Evolutionary conservation across 2,329 filamentous ascomycete species (phyloP), one percentile per base, ranked within the genome.

Genomic region (Pseudocercospora crystallina): DNA sequence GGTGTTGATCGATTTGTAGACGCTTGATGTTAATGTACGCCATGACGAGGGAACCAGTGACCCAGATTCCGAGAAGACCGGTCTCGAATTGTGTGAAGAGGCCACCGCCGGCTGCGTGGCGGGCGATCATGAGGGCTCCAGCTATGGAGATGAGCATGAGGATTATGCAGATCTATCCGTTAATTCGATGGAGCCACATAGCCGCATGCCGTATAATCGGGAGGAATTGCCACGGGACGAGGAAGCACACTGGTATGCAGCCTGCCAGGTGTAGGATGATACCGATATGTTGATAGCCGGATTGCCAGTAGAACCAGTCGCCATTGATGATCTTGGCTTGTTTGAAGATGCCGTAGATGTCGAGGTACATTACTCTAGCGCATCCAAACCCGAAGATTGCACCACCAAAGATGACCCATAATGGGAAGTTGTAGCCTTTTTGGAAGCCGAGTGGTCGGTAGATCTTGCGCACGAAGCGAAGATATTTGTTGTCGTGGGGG

Each of bases 1-100:
- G 73, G 53, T 85, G 82, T 59, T 84, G 76, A 32, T 84, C 80
- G 38, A 86, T 80, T 60, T 84, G 81, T 2, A 84, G 65, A 2
- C 72, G 69, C 62, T 80, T 83, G 65, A 85, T 76, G 54, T 83
- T 83, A 61, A 77, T 69, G 26, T 75, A 76, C 1, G 80, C 77
- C 42, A 84, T 51, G 0, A 60, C 54, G 29, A 80, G 63, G 8
- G 73, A 70, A 1, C 64, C 54, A 0, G 76, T 62, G 2, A 79
- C 78, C 7, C 75, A 61, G 26, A 80, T 69, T 1, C 66, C 73
- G 0, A 80, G 59, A 0, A 74, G 43, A 0, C 75, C 75, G 0
- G 76, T 61, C 2, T 60, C 71, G 0, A 66, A 62, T 57, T 83
- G 80, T 1, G 74, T 73, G 3, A 76, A 74, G 0, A 82, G 37